Evolutionary conservation across 2,329 filamentous ascomycete genomes (phyloP), one percentile per base, ranked within the genome.

Genomic region (Botrytis cinerea): DNA sequence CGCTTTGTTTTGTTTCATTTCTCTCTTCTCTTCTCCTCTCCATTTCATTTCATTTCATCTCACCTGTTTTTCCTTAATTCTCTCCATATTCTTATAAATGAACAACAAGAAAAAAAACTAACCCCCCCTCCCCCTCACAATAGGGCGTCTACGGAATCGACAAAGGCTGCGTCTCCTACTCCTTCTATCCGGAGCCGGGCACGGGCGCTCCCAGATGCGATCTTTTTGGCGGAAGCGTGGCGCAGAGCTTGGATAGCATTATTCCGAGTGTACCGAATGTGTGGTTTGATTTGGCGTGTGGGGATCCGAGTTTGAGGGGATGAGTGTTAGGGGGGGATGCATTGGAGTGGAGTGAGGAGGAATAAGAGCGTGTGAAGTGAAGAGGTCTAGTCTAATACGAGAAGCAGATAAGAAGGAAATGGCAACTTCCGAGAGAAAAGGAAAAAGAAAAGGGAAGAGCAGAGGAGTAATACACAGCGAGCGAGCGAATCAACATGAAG

Each of bases 261-360:
- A 75, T 75, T 63, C 48, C 46, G 4, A 71, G 76, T 28, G 75
- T 76, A 6, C 75, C 76, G n/a, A 74, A 77, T 71, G 67, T 76
- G 4, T 79, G 77, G 77, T 79, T 73, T 74, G 78, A 79, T 77
- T 60, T 79, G n/a, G 76, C 51, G 22, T 78, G 77, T 74, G 77
- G 77, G 63, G 64, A 75, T 73, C 77, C 77, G 38, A 43, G 2
- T 18, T 40, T 70, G 45, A 25, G n/a, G n/a, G 61, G 7, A 22
- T 32, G 43, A 22, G n/a, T 10, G 38, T 38, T 38, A 38, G 35
- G 22, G 1, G 25, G 8, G 1, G 35, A 38, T 38, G 7, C 35
- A 7, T 6, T 8, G 35, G 35, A 38, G 8, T 38, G 38, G 38
- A 7, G 38, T 38, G 38, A 8, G 35, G 38, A 38, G 7, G 38